Conservation (phyloP, 163 green algal genomes). For the Scenedesmus sp. region DNA sequence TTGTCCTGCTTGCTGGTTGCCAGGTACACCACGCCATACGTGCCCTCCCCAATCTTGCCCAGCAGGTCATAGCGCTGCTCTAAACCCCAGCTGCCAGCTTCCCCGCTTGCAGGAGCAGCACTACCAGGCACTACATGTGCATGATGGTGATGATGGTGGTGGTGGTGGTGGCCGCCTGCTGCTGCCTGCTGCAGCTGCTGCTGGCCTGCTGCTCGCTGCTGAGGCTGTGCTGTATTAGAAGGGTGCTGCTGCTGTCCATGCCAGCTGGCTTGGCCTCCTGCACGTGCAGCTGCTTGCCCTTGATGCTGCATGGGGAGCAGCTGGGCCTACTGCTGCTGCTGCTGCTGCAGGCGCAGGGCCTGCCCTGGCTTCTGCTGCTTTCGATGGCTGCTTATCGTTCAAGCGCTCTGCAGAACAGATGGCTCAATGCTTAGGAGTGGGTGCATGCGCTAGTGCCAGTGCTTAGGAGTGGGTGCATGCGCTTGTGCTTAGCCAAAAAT, state of each 20-base stretch:
- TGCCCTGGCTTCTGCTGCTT: background rate
- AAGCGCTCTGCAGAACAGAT: background rate
- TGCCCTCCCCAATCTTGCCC: conserved; percentile 72
- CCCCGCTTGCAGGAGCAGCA: background rate
- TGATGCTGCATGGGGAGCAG: background rate
- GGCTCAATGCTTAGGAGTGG: background rate
- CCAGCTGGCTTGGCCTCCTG: background rate
- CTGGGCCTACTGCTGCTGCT: background rate
- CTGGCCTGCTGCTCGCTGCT: background rate
- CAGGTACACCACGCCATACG: conserved; percentile 82
- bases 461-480: background rate
- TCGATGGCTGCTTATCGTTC: background rate
- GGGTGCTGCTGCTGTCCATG: background rate
- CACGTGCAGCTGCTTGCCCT: background rate
- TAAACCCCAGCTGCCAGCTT: background rate
- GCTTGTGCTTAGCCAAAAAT: background rate
- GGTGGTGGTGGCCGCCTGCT: background rate
- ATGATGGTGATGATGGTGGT: background rate
- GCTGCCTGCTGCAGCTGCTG: conserved; percentile 11
- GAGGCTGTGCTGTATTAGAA: background rate
- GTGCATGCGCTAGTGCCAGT: background rate
- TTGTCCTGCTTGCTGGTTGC: conserved; percentile 53
- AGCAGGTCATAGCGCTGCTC: conserved; percentile 49
- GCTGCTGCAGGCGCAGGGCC: background rate
- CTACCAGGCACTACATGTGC: background rate